Percentiles rank a stretch among this genome's conserved stretches.
Evolutionary conservation across 2,329 filamentous ascomycete genomes (phyloP).

Genomic region (Berkeleyomyces rouxiae): DNA sequence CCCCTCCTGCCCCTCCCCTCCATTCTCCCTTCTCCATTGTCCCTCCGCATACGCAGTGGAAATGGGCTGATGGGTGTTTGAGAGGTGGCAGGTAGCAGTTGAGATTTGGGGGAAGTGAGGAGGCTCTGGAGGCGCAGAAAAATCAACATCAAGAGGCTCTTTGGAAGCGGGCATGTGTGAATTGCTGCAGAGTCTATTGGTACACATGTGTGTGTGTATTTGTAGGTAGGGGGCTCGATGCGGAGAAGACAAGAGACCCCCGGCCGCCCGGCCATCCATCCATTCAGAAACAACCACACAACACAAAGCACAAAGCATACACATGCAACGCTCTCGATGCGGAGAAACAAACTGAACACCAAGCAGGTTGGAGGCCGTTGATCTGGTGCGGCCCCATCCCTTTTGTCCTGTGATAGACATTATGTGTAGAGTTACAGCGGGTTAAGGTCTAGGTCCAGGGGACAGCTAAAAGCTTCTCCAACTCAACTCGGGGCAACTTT

Average conservation of each 20-base stretch:
- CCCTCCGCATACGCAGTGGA: neutral
- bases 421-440: too few relatives aligned
- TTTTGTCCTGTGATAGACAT: neutral
- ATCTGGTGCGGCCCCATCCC: neutral
- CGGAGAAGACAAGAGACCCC: neutral
- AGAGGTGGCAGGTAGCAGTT: too few relatives aligned
- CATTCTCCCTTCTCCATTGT: neutral
- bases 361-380: neutral
- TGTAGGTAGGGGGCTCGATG: neutral
- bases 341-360: neutral
- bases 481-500: neutral
- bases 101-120: neutral
- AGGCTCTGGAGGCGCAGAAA: neutral
- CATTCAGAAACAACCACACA: neutral
- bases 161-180: neutral
- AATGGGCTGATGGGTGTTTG: neutral
- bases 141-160: neutral
- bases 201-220: neutral
- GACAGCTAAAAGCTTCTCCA: neutral
- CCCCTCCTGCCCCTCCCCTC: neutral
- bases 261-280: neutral
- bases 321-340: neutral
- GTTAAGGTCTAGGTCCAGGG: too few relatives aligned
- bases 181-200: neutral
- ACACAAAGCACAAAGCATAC: too few relatives aligned